A percentile compares a stretch with the other conserved stretches of the same genome.
phyloP scores from a whole-genome alignment of 352 stramenopile genomes.

The Plasmopara muralis region DNA sequence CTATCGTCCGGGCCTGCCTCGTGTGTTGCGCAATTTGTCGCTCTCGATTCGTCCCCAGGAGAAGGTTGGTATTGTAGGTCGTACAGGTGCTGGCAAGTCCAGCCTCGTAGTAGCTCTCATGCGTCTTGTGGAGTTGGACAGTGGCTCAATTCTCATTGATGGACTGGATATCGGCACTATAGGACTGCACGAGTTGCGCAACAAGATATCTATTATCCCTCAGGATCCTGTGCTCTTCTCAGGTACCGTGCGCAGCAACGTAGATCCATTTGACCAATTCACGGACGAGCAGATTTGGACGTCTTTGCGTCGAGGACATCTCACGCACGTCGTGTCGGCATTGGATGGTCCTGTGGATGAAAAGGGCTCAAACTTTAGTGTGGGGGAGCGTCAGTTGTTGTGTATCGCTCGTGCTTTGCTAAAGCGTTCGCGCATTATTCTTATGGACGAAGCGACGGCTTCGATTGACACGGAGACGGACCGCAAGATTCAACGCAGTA shows the following conservation, averaged over 20 bases:
- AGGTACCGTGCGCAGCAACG: conserved; percentile 86
- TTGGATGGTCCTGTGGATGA: conserved; percentile 65
- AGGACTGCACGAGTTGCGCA: conserved; percentile 44
- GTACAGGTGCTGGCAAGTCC: conserved; percentile 87
- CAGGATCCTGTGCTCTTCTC: conserved; percentile 95
- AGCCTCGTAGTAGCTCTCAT: conserved; percentile 89
- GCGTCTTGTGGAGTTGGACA: conserved; percentile 84
- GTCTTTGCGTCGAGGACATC: conserved; percentile 72
- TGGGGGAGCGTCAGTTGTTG: conserved; percentile 94
- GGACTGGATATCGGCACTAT: conserved; percentile 50
- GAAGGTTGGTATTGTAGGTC: conserved; percentile 83
- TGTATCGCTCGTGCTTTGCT: conserved; percentile 94
- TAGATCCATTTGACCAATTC: conserved; percentile 91
- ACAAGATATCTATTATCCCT: conserved; percentile 83
- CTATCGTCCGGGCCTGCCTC: conserved; percentile 76
- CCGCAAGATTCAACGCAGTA: conserved; percentile 85
- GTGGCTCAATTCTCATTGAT: conserved; percentile 54
- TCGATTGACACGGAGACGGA: conserved; percentile 88
- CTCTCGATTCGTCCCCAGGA: conserved; percentile 72
- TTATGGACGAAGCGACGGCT: conserved; percentile 98
- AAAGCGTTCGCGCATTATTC: conserved; percentile 86
- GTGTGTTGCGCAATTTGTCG: conserved; percentile 61
- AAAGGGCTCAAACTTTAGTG: conserved; percentile 92
- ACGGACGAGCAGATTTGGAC: conserved; percentile 83
- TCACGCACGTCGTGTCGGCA: conserved; percentile 53